Evolutionary conservation across 345 rosid genomes (phyloP), one percentile per base, ranked within the genome.

Genomic region (Salix exigua): DNA sequence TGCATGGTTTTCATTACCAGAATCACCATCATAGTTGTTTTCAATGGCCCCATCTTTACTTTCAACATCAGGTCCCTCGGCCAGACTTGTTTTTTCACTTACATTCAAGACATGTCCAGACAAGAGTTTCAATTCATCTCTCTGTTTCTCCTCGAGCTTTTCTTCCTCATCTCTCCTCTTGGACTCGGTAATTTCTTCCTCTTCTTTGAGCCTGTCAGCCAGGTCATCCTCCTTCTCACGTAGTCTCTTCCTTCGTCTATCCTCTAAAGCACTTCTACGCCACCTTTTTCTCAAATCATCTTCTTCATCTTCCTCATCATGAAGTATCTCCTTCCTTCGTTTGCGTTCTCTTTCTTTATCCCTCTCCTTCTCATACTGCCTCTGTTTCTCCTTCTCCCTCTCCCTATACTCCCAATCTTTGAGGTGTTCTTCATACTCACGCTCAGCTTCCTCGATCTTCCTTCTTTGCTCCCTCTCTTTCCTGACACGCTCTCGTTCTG

Each of bases 391-490:
- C 80, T 82, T 96, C 64, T 93, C 97, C 80, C 94, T 92, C 77
- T 94, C 99, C 76, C 97, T 89, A 69, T 90, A 90, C 80, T 93
- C 99, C 99, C 97, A 96, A 63, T 92, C 97, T 88, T 90, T 93
- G 69, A 96, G 93, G 63, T 91, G 90, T 78, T 87, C 80, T 81
- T 91, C 98, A 86, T 87, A 96, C 70, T 88, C 98, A 23, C 97
- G 94, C 80, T 96, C 98, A 19, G 93, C 97, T 61, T 92, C 99
- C 84, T 91, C 97, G 72, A 89, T 76, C 87, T 90, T 93, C 86
- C 97, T 90, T 81, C 90, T 91, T 80, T 85, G 95, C 84, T 96
- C 99, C 84, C 98, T 92, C 87, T 92, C 99, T 82, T 92, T 92
- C 85, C 98, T 87, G 53, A 85, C 70, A 38, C 94, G 83, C 83